A percentile compares a stretch with the other conserved stretches of the same genome.
Evolutionary conservation across 2,329 filamentous ascomycete genomes (phyloP).

Genomic region (Fusarium veterinarium): DNA sequence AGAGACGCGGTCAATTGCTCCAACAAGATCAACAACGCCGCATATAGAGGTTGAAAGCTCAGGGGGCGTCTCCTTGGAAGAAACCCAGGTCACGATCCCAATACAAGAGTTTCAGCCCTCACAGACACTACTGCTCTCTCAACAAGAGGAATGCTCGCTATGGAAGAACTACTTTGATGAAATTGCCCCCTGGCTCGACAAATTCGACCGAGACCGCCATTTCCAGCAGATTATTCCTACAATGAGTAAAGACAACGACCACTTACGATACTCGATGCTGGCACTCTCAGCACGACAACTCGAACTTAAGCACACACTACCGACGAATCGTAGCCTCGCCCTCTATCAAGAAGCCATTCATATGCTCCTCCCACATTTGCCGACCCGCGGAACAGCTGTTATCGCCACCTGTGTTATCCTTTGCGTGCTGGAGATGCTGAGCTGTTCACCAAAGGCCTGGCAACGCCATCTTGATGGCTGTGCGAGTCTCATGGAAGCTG

Average conservation of each 20-base stretch:
- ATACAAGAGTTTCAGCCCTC: conserved; percentile 36
- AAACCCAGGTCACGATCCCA: conserved; percentile 14
- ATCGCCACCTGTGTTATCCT: conserved; percentile 65
- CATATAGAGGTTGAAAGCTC: conserved; percentile 28
- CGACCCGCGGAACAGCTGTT: conserved; percentile 60
- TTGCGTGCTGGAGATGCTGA: conserved; percentile 66
- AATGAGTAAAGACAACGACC: conserved; percentile 56
- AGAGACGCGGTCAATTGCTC: conserved; percentile 54
- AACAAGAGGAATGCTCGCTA: conserved; percentile 49
- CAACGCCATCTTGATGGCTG: conserved; percentile 64
- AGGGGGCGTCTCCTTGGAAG: conserved; percentile 13
- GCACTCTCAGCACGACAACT: conserved; percentile 64
- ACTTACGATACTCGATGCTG: conserved; percentile 61
- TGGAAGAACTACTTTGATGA: conserved; percentile 58
- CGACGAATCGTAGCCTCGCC: conserved; percentile 56
- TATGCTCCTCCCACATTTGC: conserved; percentile 59
- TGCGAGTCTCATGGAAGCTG: conserved; percentile 61
- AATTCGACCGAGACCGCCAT: conserved; percentile 61
- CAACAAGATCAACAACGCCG: conserved; percentile 47
- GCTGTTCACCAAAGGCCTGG: conserved; percentile 61
- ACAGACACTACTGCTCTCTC: conserved; percentile 34
- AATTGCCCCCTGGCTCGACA: conserved; percentile 61
- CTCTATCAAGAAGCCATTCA: conserved; percentile 65
- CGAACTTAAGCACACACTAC: conserved; percentile 53
- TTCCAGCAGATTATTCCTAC: conserved; percentile 61